Evolutionary conservation across 2,329 filamentous ascomycete genomes (phyloP).

Genomic region (Cladosporium sp.): DNA sequence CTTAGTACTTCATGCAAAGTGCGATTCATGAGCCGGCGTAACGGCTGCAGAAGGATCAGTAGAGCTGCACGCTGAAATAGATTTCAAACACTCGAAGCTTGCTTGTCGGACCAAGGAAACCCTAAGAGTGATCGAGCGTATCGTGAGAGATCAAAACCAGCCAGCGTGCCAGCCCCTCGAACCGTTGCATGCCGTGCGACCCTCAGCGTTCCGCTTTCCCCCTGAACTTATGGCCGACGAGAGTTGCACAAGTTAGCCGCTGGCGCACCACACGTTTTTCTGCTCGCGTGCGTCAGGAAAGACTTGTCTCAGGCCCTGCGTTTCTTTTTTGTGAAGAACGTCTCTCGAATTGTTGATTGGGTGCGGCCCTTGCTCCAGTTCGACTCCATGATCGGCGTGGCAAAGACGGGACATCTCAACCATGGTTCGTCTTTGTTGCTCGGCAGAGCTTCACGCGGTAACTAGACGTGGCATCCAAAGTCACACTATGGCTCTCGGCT

Average conservation of each 20-base stretch:
- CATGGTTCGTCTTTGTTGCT: neutral
- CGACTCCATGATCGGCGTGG: constrained; percentile 6
- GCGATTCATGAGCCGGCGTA: constrained; percentile 9
- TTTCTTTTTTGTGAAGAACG: constrained; percentile 12
- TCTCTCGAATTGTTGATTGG: constrained; percentile 1
- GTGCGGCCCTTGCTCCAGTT: neutral
- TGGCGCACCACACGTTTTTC: constrained; percentile 16
- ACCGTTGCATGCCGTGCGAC: constrained; percentile 6
- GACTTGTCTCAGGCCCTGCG: constrained; percentile 13
- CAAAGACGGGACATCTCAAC: constrained; percentile 3
- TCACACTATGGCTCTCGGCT: neutral
- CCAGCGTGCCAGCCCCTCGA: neutral
- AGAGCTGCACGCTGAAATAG: constrained; percentile 5
- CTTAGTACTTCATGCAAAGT: neutral
- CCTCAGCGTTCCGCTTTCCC: neutral
- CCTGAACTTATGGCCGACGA: neutral
- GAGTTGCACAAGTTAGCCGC: constrained; percentile 10
- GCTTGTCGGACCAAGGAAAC: neutral
- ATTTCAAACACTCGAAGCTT: neutral
- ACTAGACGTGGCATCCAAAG: neutral
- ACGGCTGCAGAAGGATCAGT: constrained; percentile 14
- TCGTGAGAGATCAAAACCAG: neutral
- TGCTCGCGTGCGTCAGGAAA: neutral
- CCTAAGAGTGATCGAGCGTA: constrained; percentile 4
- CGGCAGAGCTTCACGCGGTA: neutral